Conservation (phyloP, 208 protist species). For the Sergeia podlipaevii region DNA sequence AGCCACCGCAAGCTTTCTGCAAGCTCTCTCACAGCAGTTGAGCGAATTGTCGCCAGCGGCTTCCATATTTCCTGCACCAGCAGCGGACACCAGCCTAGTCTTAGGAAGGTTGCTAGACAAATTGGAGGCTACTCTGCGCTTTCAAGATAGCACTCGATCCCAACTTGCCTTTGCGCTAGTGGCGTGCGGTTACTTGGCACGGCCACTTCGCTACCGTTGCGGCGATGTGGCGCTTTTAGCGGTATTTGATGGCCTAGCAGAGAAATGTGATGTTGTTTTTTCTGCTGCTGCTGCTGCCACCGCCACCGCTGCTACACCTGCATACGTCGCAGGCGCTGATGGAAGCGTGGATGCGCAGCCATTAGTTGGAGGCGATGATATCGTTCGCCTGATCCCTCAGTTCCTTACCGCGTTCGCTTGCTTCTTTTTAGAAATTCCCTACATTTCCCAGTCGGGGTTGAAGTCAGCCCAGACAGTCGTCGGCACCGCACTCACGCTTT, state of each 20-base stretch:
- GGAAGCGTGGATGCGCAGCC: background rate
- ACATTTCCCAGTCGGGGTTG: slow-evolving; percentile 8
- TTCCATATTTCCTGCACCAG: background rate
- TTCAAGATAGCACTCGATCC: background rate
- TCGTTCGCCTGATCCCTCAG: slow-evolving; percentile 20
- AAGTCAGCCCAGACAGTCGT: slow-evolving; percentile 6
- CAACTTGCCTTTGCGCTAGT: slow-evolving; percentile 29
- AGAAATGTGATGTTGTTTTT: slow-evolving; percentile 17
- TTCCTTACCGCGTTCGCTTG: slow-evolving; percentile 26
- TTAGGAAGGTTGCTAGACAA: slow-evolving; percentile 7
- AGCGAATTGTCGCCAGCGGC: background rate
- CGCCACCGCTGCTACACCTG: background rate
- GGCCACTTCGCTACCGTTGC: slow-evolving; percentile 13
- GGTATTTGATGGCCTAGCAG: slow-evolving; percentile 13
- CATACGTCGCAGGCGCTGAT: background rate
- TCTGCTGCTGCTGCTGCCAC: background rate
- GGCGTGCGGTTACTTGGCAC: slow-evolving; percentile 25
- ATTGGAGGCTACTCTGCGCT: slow-evolving; percentile 1
- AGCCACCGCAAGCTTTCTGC: slow-evolving; percentile 32
- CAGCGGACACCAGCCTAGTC: background rate
- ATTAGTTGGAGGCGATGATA: slow-evolving; percentile 7
- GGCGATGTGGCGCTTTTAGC: slow-evolving; percentile 5
- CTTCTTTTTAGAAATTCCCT: slow-evolving; percentile 24
- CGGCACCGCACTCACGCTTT: slow-evolving; percentile 18
- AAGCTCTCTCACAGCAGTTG: slow-evolving; percentile 21